Evolutionary conservation across 2,329 filamentous ascomycete genomes (phyloP).

Genomic region (Graphiopsis chlorocephala): DNA sequence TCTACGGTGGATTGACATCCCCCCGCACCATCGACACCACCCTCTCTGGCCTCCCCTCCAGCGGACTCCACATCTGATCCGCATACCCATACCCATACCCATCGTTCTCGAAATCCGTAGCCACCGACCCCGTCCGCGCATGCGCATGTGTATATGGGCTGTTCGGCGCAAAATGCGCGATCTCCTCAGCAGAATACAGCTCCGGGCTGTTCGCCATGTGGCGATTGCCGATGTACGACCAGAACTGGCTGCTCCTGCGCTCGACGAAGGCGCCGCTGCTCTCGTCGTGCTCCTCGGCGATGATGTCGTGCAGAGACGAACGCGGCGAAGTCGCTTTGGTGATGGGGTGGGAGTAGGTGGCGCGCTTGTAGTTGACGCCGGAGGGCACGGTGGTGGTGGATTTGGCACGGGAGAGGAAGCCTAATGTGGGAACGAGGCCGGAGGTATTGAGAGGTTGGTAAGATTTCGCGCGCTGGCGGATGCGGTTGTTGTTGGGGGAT

Average conservation of each 20-base stretch:
- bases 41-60: neutral
- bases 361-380: neutral
- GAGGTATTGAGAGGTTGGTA: neutral
- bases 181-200: slow-evolving; percentile 28
- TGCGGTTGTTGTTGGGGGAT: slow-evolving; percentile 3
- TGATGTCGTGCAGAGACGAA: slow-evolving; percentile 32
- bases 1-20: neutral
- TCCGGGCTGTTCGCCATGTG: slow-evolving; percentile 36
- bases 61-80: slow-evolving; percentile 9
- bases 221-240: slow-evolving; percentile 36
- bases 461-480: slow-evolving; percentile 16
- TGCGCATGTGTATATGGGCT: too few species aligned
- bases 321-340: slow-evolving; percentile 19
- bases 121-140: neutral
- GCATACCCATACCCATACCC: neutral
- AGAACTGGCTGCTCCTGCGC: slow-evolving; percentile 34
- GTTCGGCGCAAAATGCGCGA: neutral
- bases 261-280: slow-evolving; percentile 24
- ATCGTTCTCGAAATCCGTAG: neutral
- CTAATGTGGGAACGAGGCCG: neutral
- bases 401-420: slow-evolving; percentile 10
- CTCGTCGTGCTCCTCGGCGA: slow-evolving; percentile 31
- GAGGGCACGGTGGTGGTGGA: neutral
- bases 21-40: neutral
- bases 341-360: neutral